Evolutionary conservation across 1,284 basidiomycete species (phyloP).

Genomic region (Schizophyllum commune): DNA sequence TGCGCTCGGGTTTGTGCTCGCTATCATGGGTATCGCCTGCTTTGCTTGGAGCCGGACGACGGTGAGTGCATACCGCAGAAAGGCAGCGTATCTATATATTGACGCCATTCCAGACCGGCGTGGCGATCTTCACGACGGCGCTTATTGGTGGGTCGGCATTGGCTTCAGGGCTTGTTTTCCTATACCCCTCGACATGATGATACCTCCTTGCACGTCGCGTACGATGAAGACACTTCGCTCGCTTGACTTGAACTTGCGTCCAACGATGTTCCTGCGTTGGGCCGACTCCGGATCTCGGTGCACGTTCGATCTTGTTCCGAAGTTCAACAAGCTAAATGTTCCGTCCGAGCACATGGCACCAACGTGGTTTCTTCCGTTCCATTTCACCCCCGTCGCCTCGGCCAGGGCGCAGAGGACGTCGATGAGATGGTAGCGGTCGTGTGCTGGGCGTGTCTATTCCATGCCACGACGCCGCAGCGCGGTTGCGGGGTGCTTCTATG

Average conservation of each 20-base stretch:
- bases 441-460: too few species aligned
- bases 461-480: too few species aligned
- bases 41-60: slow-evolving; percentile 36
- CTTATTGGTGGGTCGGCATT: not conserved
- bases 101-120: not conserved
- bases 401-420: too few species aligned
- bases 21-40: slow-evolving; percentile 39
- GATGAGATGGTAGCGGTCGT: too few species aligned
- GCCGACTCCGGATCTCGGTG: too few species aligned
- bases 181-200: not conserved
- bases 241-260: too few species aligned
- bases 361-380: not conserved
- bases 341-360: not conserved
- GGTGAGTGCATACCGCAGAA: not conserved
- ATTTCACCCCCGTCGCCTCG: not conserved
- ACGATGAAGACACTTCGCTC: too few species aligned
- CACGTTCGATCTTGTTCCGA: not conserved
- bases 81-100: not conserved
- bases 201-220: not conserved
- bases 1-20: slow-evolving; percentile 43
- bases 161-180: not conserved
- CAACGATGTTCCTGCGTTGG: too few species aligned
- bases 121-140: not conserved
- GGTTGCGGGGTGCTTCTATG: too few species aligned
- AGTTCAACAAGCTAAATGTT: not conserved